Evolutionary conservation across 1,284 basidiomycete genomes (phyloP).

Genomic region (Puccinia coronata): DNA sequence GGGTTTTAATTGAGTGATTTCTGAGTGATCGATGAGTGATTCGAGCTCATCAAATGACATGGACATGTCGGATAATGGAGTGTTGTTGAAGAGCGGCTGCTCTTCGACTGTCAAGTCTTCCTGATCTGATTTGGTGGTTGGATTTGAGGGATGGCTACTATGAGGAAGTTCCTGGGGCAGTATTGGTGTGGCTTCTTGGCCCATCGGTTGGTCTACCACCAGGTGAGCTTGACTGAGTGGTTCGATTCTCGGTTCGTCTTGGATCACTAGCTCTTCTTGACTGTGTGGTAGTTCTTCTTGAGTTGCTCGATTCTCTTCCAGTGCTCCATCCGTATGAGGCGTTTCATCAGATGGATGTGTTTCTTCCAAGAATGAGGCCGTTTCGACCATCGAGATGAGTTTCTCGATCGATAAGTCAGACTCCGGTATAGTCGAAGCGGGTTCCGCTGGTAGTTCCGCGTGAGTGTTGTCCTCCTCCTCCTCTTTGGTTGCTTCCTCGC

Average conservation of each 20-base stretch:
- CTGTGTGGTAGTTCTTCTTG: background rate
- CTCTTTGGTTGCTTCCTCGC: no score
- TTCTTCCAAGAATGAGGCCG: no score
- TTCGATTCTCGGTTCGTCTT: conserved; percentile 8
- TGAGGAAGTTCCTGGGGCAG: no score
- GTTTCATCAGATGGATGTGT: no score
- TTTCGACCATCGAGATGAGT: no score
- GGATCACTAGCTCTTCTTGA: background rate
- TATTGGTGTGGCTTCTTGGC: no score
- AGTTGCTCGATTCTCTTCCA: background rate
- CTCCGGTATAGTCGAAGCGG: no score
- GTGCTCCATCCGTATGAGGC: background rate
- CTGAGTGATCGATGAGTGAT: background rate
- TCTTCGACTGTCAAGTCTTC: conserved; percentile 7
- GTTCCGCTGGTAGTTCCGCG: no score
- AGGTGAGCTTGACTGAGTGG: background rate
- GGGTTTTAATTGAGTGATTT: background rate
- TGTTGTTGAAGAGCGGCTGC: background rate
- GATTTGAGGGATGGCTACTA: no score
- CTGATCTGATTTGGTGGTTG: background rate
- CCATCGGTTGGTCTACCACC: background rate
- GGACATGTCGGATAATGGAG: conserved; percentile 1
- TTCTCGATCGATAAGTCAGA: no score
- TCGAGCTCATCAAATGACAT: background rate
- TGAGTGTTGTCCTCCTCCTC: no score